These are phyloP conservation scores for Huntiella savannae DNA, from an alignment of 2,329 filamentous ascomycete species.

Conservation along the genomic window DNA sequence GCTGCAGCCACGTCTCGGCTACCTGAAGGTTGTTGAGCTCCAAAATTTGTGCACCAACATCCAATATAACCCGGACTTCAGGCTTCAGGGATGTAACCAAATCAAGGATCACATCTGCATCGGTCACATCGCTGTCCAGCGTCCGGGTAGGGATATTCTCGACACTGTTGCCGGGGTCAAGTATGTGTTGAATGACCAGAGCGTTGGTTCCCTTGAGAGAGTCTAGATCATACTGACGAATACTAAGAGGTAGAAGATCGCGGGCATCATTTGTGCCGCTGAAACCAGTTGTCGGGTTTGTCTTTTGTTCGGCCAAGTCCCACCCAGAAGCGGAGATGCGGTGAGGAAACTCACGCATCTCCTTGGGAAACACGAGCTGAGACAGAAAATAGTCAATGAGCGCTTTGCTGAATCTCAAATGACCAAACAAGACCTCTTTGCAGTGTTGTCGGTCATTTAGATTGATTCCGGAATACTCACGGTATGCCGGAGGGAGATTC, in stretches of 20 bases:
- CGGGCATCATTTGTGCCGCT: conserved; percentile 49
- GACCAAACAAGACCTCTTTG: conserved; percentile 28
- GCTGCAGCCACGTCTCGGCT: conserved; percentile 32
- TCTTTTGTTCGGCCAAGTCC: conserved; percentile 36
- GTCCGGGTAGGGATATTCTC: conserved; percentile 15
- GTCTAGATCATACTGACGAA: conserved; percentile 35
- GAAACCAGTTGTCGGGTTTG: conserved; percentile 40
- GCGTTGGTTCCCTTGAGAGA: conserved; percentile 47
- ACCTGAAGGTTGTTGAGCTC: conserved; percentile 40
- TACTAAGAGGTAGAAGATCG: conserved; percentile 34
- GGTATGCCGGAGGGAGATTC: conserved; percentile 20
- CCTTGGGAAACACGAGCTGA: conserved; percentile 38
- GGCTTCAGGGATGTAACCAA: conserved; percentile 22
- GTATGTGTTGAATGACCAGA: conserved; percentile 39
- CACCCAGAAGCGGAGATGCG: conserved; percentile 50
- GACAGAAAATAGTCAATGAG: conserved; percentile 45
- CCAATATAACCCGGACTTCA: conserved; percentile 39
- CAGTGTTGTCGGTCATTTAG: conserved; percentile 34
- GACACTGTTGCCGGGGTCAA: conserved; percentile 32
- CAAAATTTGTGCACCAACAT: conserved; percentile 52
- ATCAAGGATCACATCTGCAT: conserved; percentile 26
- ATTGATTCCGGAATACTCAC: conserved; percentile 33
- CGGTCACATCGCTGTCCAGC: conserved; percentile 11
- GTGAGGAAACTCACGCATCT: conserved; percentile 40
- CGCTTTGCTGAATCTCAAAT: conserved; percentile 30